Base-by-base conservation (phyloP, 164 flowering plant genomes). In the Santalum album region DNA sequence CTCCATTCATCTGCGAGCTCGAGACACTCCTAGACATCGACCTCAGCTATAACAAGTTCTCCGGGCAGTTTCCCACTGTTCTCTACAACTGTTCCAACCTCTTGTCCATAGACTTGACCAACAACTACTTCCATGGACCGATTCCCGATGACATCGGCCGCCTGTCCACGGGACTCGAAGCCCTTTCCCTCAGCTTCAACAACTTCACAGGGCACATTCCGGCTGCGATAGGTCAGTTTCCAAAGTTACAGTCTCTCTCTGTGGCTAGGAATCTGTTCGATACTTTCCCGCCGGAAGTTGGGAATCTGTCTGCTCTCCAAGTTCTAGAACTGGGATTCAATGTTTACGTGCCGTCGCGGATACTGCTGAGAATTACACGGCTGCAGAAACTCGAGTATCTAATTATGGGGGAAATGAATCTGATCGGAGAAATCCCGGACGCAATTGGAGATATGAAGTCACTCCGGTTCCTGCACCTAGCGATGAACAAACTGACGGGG, bases 121-220 rank as follows among this genome's bases (percentile, higher is more conserved):
- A 72, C 51, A 90, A 87, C 62, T 58, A 42, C 38, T 77, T 90
- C 43, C 78, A 70, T 27, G 95, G 96, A 5, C 44, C 54, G 0
- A 54, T 90, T 23, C 96, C 96, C 2, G 44, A 34, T 6, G 80
- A 78, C 19, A 67, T 90, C 25, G 58, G 75, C 63, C 67, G 65
- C 20, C 50, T 91, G 5, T 62, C 78, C 0, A 9, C 21, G 14
- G 7, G 22, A 12, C 78, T 90, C 46, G 46, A 19, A 6, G 45
- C 25, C 60, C 63, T 87, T 24, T 55, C 75, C 51, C 64, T 90
- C 35, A 57, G 65, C 1, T 78, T 32, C 0, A 90, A 90, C 65
- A 81, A 82, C 58, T 87, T 86, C 74, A 49, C 90, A 35, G 90
- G 88, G 16, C 69, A 83, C 44, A 72, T 91, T 24, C 95, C 96